Evolutionary conservation across 2,329 filamentous ascomycete genomes (phyloP).

Genomic region (Neoarthrinium moseri): DNA sequence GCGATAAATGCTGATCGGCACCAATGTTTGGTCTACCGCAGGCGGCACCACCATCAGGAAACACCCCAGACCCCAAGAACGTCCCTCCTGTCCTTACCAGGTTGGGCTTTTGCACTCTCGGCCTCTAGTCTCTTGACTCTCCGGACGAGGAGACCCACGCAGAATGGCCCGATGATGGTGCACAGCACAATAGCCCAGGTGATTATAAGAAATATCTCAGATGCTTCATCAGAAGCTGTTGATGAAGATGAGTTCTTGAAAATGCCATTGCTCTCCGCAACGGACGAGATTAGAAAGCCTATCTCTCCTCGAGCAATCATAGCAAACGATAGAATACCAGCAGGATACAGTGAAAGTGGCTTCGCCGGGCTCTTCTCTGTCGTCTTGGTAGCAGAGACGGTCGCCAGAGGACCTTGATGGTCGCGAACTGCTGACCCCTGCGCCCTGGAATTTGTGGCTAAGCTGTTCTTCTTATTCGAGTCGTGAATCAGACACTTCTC

Average conservation of each 20-base stretch:
- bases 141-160: conserved; percentile 44
- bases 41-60: too few relatives aligned
- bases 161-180: conserved; percentile 50
- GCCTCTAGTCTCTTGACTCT: conserved; percentile 36
- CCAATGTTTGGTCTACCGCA: too few relatives aligned
- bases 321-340: conserved; percentile 60
- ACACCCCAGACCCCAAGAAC: conserved; percentile 28
- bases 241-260: conserved; percentile 26
- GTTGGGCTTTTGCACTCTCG: conserved; percentile 7
- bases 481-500: too few relatives aligned
- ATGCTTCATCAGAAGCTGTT: conserved; percentile 15
- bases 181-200: conserved; percentile 57
- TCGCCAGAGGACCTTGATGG: conserved; percentile 19
- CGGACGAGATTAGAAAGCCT: conserved; percentile 70
- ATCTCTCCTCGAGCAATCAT: conserved; percentile 83
- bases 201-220: conserved; percentile 49
- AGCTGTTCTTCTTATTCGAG: too few relatives aligned
- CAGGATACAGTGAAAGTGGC: conserved; percentile 64
- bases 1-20: too few relatives aligned
- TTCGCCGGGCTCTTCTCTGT: background rate
- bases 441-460: background rate
- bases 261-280: conserved; percentile 56
- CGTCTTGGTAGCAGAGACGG: background rate
- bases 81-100: conserved; percentile 12
- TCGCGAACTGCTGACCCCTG: background rate